These are phyloP conservation scores for Tylopilus subfusipes DNA, from an alignment of 768 basidiomycete genomes.

Conservation along the genomic window DNA sequence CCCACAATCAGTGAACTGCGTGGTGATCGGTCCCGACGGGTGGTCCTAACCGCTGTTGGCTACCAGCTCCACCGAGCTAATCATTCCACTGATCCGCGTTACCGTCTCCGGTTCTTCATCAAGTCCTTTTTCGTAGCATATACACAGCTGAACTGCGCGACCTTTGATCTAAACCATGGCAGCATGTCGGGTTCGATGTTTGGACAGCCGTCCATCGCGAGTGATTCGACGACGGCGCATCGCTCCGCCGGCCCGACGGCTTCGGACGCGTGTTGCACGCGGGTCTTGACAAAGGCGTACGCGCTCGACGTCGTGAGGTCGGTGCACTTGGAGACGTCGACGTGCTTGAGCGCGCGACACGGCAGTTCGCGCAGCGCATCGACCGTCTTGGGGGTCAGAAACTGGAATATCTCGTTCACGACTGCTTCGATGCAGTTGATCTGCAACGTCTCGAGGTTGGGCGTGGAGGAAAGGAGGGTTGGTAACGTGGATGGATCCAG, in stretches of 20 bases:
- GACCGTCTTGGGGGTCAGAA: constrained; percentile 30
- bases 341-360: constrained; percentile 48
- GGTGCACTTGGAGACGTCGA: constrained; percentile 55
- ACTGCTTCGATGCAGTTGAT: constrained; percentile 34
- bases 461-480: constrained; percentile 32
- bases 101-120: constrained; percentile 24
- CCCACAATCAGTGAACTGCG: neutral
- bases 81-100: neutral
- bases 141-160: constrained; percentile 55
- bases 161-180: constrained; percentile 57
- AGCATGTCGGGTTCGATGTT: constrained; percentile 53
- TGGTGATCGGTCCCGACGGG: neutral
- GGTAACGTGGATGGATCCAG: constrained; percentile 31
- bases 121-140: constrained; percentile 54
- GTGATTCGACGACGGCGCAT: constrained; percentile 36
- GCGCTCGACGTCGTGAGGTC: constrained; percentile 52
- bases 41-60: neutral
- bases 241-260: constrained; percentile 16
- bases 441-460: constrained; percentile 42
- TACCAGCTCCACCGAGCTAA: too few species aligned
- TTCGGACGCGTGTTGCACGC: constrained; percentile 28
- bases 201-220: constrained; percentile 56
- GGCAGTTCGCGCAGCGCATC: constrained; percentile 15
- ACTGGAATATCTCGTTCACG: constrained; percentile 40
- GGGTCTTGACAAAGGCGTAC: constrained; percentile 51